Evolutionary conservation across 768 basidiomycete genomes (phyloP), one percentile per base, ranked within the genome.

Genomic region (Clitopilus hobsonii): DNA sequence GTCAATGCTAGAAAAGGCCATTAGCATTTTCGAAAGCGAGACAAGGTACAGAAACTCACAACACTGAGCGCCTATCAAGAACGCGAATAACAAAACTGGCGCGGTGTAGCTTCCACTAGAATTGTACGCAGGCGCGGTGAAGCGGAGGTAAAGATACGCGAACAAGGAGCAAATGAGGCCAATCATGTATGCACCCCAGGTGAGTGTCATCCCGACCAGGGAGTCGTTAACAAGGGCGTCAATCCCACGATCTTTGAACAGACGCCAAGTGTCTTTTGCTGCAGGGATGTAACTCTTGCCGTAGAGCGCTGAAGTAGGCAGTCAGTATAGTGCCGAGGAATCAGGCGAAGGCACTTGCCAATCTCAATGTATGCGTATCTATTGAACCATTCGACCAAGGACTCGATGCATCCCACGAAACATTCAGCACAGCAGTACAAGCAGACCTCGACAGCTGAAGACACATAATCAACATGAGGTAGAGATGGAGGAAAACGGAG

Each of bases 301-400:
- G 65, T 93, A 94, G 8, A 93, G 72, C 0, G 91, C 88, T 88
- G 41, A n/a, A n/a, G n/a, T n/a, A n/a, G n/a, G n/a, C n/a, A n/a
- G n/a, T n/a, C n/a, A n/a, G n/a, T n/a, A n/a, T n/a, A n/a, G n/a
- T n/a, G n/a, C n/a, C n/a, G n/a, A n/a, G n/a, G n/a, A n/a, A n/a
- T n/a, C n/a, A n/a, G n/a, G n/a, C n/a, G n/a, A n/a, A n/a, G n/a
- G n/a, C 20, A 24, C 73, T 36, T 60, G 86, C 85, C 84, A 49
- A 93, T 92, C 66, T 93, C 88, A 60, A 92, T 91, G 61, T 88
- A 90, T 23, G 86, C 84, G 68, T 91, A 90, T 78, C 84, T 83
- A 26, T 93, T 94, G 74, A 93, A 92, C 69, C 86, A 93, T 65
- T 84, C 80, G 7, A 92, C 83, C 60, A 88, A 36, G 26, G 69